Evolutionary conservation across 441 rosid genomes (phyloP), one percentile per base, ranked within the genome.

Genomic region (Francoa sonchifolia): DNA sequence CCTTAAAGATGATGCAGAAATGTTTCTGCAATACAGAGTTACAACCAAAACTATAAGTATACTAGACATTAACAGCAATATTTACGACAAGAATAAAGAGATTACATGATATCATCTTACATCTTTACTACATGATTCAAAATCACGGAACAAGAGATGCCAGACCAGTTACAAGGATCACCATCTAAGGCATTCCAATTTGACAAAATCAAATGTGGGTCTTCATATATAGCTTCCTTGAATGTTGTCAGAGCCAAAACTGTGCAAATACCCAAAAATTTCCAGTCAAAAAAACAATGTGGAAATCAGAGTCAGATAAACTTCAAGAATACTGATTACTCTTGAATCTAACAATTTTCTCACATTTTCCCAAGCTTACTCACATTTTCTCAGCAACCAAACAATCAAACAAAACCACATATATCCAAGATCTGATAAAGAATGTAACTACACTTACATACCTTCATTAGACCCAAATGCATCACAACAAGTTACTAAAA

Each of bases 111-210:
- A 1, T 12, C n/a, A 44, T 33, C 73, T 80, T 67, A 90, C 99
- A 90, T 74, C 70, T 73, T 90, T 39, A 68, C 36, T 21, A 90
- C 82, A 69, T 78, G 95, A 51, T 73, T 79, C 54, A 73, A 61
- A 54, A 57, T 46, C 7, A 26, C 39, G 7, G 77, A 59, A 52
- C 99, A 90, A 33, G 54, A 37, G 57, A 90, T 36, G 46, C 95
- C 94, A 20, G 40, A 34, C 99, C 99, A 86, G 51, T 58, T 67
- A 48, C 99, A 90, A 44, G 94, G 95, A 83, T 80, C 77, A 42
- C 73, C 74, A 62, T 73, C 79, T 47, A 77, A 66, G 44, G 67
- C 58, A 65, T 83, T 71, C 95, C 96, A 90, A 56, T 65, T 76
- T 38, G 94, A 74, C 58, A 80, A 65, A 65, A 79, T 76, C 57